Percentiles rank a stretch among this genome's conserved stretches.
phyloP scores from a whole-genome alignment of 257 asterid species.

The Cruciata laevipes region DNA sequence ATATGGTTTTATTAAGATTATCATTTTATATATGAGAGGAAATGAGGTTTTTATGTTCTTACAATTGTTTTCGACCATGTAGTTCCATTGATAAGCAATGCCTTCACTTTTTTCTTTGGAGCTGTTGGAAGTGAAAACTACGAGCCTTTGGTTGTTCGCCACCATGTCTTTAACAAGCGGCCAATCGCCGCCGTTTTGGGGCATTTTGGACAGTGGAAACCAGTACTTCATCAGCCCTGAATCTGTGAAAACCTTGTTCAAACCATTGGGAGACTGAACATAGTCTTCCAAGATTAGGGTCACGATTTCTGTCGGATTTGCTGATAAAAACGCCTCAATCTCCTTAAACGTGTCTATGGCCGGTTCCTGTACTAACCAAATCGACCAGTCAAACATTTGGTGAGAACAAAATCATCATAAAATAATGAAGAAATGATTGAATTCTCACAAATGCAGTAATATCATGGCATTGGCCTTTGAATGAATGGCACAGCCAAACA shows the following conservation, averaged over 20 bases:
- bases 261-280: conserved; percentile 53
- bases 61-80: conserved; percentile 94
- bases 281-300: conserved; percentile 83
- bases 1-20: not conserved
- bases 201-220: conserved; percentile 77
- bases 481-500: conserved; percentile 89
- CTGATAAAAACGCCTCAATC: conserved; percentile 53
- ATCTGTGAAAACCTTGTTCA: conserved; percentile 56
- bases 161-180: conserved; percentile 72
- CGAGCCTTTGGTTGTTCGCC: conserved; percentile 52
- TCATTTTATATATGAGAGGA: not conserved
- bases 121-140: conserved; percentile 54
- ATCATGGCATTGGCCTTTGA: conserved; percentile 67
- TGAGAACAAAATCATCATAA: not conserved
- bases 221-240: conserved; percentile 69
- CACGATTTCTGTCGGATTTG: conserved; percentile 74
- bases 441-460: conserved; percentile 59
- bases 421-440: not conserved
- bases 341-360: conserved; percentile 57
- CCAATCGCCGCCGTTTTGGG: conserved; percentile 64
- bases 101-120: conserved; percentile 69
- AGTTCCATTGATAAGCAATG: conserved; percentile 89
- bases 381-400: not conserved
- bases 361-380: conserved; percentile 30
- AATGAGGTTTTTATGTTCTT: conserved; percentile 8